These are phyloP conservation scores for Aspergillus alliaceus DNA, from an alignment of 2,329 filamentous ascomycete species.

Conservation along the genomic window DNA sequence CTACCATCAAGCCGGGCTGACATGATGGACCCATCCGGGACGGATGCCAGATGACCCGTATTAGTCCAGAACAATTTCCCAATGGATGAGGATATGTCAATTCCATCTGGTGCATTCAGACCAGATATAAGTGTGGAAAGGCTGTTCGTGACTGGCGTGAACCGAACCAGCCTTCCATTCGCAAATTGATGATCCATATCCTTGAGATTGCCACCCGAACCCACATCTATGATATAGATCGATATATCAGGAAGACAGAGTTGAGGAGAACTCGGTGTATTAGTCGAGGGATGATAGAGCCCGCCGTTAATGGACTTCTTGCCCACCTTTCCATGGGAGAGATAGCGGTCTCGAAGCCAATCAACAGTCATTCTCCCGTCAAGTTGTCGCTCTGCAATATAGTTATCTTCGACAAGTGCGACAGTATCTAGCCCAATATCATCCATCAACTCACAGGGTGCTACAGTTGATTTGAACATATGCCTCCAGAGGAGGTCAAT, in stretches of 20 bases:
- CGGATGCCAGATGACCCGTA: conserved; percentile 43
- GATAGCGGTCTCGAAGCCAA: conserved; percentile 47
- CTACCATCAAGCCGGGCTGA: conserved; percentile 52
- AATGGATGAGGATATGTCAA: conserved; percentile 37
- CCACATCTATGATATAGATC: too few species aligned
- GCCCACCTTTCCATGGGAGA: conserved; percentile 49
- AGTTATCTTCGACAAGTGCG: conserved; percentile 54
- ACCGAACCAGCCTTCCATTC: too few species aligned
- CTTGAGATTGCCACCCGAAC: too few species aligned
- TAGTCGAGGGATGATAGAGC: too few species aligned
- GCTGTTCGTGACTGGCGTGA: too few species aligned
- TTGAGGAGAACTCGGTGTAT: too few species aligned
- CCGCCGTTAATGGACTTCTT: conserved; percentile 31
- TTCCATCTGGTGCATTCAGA: conserved; percentile 44
- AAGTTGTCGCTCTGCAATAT: conserved; percentile 51
- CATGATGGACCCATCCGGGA: conserved; percentile 45
- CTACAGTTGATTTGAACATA: too few species aligned
- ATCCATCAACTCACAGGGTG: conserved; percentile 44
- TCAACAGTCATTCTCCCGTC: conserved; percentile 38
- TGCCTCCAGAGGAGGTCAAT: conserved; percentile 49
- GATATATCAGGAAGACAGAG: too few species aligned
- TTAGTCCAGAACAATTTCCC: conserved; percentile 52
- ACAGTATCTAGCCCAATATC: conserved; percentile 55
- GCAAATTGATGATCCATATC: too few species aligned
- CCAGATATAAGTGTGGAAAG: background rate